These are phyloP conservation scores for Evernia prunastri DNA, from an alignment of 495 filamentous ascomycete species.

Conservation along the genomic window DNA sequence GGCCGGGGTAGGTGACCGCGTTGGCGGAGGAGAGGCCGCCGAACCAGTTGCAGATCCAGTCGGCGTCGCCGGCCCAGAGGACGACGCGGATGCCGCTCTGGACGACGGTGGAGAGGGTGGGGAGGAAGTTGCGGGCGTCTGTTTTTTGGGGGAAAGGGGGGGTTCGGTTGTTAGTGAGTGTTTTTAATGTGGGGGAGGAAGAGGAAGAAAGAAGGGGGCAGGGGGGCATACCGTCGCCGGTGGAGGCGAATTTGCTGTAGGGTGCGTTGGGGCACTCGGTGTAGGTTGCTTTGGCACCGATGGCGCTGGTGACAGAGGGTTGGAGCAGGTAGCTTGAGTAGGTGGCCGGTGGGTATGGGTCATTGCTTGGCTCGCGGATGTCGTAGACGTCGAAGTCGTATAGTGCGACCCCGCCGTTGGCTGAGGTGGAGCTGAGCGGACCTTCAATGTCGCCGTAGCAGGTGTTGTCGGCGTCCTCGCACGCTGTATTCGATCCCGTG, in stretches of 20 bases:
- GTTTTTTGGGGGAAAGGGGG: too few species aligned
- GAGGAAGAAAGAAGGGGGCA: too few species aligned
- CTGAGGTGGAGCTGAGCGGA: constrained; percentile 28
- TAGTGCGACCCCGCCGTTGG: constrained; percentile 43
- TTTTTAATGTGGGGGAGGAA: background rate
- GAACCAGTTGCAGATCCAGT: constrained; percentile 54
- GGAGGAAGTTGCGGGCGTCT: constrained; percentile 45
- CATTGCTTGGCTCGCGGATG: constrained; percentile 39
- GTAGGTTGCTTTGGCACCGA: constrained; percentile 46
- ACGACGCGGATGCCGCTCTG: constrained; percentile 42
- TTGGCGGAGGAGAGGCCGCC: constrained; percentile 42
- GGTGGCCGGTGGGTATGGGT: constrained; percentile 44
- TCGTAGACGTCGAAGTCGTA: constrained; percentile 46
- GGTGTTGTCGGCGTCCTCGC: constrained; percentile 36
- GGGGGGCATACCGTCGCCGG: constrained; percentile 40
- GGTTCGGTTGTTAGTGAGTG: constrained; percentile 8
- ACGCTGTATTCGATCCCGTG: constrained; percentile 34
- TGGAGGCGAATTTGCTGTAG: constrained; percentile 38
- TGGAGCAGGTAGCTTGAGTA: constrained; percentile 41
- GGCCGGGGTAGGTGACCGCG: constrained; percentile 35
- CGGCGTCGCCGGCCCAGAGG: constrained; percentile 52
- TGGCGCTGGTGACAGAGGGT: constrained; percentile 39
- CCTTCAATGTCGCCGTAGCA: constrained; percentile 43
- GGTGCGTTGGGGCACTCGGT: constrained; percentile 38
- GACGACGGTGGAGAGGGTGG: constrained; percentile 42